phyloP scores from a whole-genome alignment of 352 stramenopile genomes.

The Globisporangium nunn region DNA sequence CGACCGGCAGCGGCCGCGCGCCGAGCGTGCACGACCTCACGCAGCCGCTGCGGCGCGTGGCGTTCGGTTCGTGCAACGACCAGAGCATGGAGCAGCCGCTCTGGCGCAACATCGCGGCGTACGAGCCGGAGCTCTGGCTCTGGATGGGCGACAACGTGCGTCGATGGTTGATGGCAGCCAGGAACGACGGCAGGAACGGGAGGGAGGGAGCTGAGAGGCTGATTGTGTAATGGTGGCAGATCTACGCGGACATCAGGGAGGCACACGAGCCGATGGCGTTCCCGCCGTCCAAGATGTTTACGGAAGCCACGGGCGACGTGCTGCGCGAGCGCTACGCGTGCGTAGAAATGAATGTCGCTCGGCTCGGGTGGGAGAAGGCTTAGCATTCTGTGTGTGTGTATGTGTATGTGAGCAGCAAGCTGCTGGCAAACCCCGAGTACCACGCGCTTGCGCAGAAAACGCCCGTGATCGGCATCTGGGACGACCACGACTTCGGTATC shows the following conservation, averaged over 20 bases:
- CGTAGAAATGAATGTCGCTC: constrained; percentile 5
- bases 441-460: constrained; percentile 44
- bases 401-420: constrained; percentile 27
- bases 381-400: background rate
- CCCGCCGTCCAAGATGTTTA: constrained; percentile 51
- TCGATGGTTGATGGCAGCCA: background rate
- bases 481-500: constrained; percentile 90
- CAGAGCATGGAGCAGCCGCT: constrained; percentile 79
- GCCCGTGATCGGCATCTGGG: constrained; percentile 83
- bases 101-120: constrained; percentile 50
- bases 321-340: constrained; percentile 60
- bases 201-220: constrained; percentile 1
- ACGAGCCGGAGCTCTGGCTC: constrained; percentile 71
- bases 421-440: constrained; percentile 64
- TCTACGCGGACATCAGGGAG: constrained; percentile 71
- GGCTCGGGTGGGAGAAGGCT: background rate
- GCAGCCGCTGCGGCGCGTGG: constrained; percentile 41
- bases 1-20: background rate
- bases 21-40: constrained; percentile 40
- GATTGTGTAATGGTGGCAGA: constrained; percentile 20
- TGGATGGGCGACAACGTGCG: constrained; percentile 86
- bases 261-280: constrained; percentile 35
- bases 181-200: too few species aligned
- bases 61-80: constrained; percentile 85
- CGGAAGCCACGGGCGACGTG: constrained; percentile 36